Percentiles rank a stretch among this genome's conserved stretches.
These are phyloP conservation scores for Anthracocystis panici-leucophaei DNA, from an alignment of 1,284 basidiomycete species.

Conservation along the genomic window DNA sequence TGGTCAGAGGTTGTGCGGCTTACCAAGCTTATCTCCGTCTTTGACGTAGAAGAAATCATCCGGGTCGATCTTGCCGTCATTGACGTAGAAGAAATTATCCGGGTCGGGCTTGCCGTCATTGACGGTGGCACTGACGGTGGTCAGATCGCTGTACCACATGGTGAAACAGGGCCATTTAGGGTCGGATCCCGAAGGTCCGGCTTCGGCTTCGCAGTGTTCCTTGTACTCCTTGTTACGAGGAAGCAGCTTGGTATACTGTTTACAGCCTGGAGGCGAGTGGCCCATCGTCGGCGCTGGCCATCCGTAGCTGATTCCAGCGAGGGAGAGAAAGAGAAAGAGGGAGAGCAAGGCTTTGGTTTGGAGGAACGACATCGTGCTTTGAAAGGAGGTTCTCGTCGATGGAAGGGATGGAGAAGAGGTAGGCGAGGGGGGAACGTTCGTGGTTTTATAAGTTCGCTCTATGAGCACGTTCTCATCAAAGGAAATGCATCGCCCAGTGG, in stretches of 20 bases:
- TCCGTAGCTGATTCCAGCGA: background rate
- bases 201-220: slow-evolving; percentile 17
- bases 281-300: background rate
- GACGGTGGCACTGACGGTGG: background rate
- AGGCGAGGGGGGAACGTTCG: background rate
- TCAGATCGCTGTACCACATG: slow-evolving; percentile 8
- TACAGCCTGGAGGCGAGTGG: background rate
- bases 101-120: slow-evolving; percentile 6
- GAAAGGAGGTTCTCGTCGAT: background rate
- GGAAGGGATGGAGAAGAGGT: background rate
- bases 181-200: background rate
- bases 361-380: background rate
- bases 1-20: background rate
- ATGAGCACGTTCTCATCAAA: too few species aligned
- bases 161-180: slow-evolving; percentile 28
- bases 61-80: slow-evolving; percentile 20
- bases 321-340: background rate
- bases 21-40: slow-evolving; percentile 19
- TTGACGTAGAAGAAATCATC: slow-evolving; percentile 23
- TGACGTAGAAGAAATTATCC: slow-evolving; percentile 18
- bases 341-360: background rate
- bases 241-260: slow-evolving; percentile 5
- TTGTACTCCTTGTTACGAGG: slow-evolving; percentile 20
- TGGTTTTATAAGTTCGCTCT: too few species aligned
- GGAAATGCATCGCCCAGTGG: too few species aligned